Conservation (phyloP, 805 yeast genomes). For the Kodamaea lidongshanica region DNA sequence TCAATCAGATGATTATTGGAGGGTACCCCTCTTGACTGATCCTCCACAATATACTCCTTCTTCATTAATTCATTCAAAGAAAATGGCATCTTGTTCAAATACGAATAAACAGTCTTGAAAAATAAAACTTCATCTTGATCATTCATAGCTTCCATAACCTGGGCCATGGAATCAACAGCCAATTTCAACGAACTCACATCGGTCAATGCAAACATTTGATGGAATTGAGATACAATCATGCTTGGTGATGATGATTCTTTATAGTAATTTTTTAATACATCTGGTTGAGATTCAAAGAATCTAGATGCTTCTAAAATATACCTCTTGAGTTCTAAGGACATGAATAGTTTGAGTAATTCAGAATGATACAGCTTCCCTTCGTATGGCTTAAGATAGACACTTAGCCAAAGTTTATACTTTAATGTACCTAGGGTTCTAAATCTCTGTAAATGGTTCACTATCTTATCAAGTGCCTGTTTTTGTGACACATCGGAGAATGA, state of each 20-base stretch:
- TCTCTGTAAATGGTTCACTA: conserved; percentile 3
- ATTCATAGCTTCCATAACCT: too few relatives aligned
- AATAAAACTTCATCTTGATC: too few relatives aligned
- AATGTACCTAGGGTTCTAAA: conserved; percentile 6
- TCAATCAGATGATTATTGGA: conserved; percentile 1
- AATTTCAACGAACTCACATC: conserved; percentile 6
- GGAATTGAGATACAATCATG: conserved; percentile 11
- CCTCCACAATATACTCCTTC: not conserved
- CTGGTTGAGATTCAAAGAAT: conserved; percentile 6
- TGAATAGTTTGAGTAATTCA: conserved; percentile 4
- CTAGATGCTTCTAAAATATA: conserved; percentile 8
- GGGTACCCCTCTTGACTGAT: conserved; percentile 1
- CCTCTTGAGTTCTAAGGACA: conserved; percentile 9
- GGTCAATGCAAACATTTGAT: conserved; percentile 14
- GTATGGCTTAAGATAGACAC: conserved; percentile 2
- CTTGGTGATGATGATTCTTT: conserved; percentile 4
- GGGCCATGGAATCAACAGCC: too few relatives aligned
- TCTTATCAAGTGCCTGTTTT: too few relatives aligned
- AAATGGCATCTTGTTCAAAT: too few relatives aligned
- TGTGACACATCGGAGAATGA: too few relatives aligned
- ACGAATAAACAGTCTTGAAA: too few relatives aligned
- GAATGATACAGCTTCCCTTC: not conserved
- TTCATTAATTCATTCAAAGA: not conserved
- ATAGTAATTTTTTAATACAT: conserved; percentile 1
- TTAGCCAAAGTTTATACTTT: conserved; percentile 4